Percentiles rank a stretch among this genome's conserved stretches.
These are phyloP conservation scores for Dalechampia spathulata DNA, from an alignment of 441 rosid species.

Conservation along the genomic window DNA sequence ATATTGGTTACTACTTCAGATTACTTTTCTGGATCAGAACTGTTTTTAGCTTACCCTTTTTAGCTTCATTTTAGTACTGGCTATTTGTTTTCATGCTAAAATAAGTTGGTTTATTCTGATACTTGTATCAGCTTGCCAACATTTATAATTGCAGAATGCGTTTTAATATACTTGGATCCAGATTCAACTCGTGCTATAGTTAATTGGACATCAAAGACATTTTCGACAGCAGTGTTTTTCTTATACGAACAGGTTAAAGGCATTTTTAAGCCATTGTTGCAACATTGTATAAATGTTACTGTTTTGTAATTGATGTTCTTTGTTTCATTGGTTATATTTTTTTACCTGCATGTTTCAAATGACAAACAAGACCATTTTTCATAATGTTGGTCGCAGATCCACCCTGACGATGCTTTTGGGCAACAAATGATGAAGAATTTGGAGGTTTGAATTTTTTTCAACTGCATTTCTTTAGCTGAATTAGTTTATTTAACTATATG, in stretches of 20 bases:
- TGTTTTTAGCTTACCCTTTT: neutral
- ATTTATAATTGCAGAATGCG: constrained; percentile 98
- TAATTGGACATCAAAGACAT: constrained; percentile 68
- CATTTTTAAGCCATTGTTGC: constrained; percentile 11
- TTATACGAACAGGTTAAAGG: constrained; percentile 81
- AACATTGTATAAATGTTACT: constrained; percentile 1
- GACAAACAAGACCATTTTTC: neutral
- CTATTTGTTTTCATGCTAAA: too few relatives aligned
- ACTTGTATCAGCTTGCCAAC: constrained; percentile 89
- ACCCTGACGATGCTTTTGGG: constrained; percentile 96
- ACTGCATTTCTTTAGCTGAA: constrained; percentile 8
- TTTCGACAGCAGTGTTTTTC: constrained; percentile 79
- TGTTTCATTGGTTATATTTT: neutral
- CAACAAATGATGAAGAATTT: constrained; percentile 92
- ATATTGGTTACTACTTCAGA: neutral
- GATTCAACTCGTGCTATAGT: constrained; percentile 71
- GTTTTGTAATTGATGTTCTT: neutral
- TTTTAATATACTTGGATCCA: constrained; percentile 93
- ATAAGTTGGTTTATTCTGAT: constrained; percentile 41
- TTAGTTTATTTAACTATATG: constrained; percentile 10
- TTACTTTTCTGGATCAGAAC: neutral
- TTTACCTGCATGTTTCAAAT: constrained; percentile 4
- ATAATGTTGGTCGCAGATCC: constrained; percentile 52
- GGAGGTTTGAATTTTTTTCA: constrained; percentile 44
- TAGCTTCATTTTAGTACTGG: too few relatives aligned